phyloP scores from a whole-genome alignment of 495 filamentous ascomycete species.

The Xylaria flabelliformis region DNA sequence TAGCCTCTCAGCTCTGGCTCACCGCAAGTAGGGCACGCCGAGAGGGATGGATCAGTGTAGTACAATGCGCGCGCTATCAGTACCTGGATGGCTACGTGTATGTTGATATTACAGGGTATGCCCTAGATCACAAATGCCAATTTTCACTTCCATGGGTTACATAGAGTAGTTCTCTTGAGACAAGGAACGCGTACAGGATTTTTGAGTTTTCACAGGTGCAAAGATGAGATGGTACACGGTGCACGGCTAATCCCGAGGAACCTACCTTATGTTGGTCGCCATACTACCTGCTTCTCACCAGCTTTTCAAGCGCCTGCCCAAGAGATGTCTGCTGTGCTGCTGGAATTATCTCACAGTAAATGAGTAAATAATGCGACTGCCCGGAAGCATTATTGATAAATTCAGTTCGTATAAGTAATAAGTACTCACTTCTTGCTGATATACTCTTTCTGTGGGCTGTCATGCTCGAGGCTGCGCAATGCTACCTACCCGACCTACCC shows the following conservation, averaged over 20 bases:
- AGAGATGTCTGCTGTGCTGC: neutral
- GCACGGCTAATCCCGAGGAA: neutral
- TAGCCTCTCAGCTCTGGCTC: neutral
- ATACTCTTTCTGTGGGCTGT: neutral
- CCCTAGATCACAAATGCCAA: neutral
- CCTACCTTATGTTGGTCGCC: neutral
- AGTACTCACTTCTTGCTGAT: neutral
- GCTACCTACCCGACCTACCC: neutral
- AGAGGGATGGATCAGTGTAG: neutral
- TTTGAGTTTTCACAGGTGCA: neutral
- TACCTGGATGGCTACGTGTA: conserved; percentile 5
- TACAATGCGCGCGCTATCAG: neutral
- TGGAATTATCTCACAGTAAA: neutral
- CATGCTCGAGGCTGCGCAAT: conserved; percentile 16
- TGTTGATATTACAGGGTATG: neutral
- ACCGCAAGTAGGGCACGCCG: neutral
- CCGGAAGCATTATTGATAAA: neutral
- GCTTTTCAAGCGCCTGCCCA: neutral
- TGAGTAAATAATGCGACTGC: neutral
- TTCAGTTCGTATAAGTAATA: neutral
- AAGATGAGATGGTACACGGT: neutral
- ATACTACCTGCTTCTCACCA: neutral
- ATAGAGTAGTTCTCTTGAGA: neutral
- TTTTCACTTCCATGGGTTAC: neutral
- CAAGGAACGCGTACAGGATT: neutral